Evolutionary conservation across 2,329 filamentous ascomycete species (phyloP).

Genomic region (Metarhizium anisopliae): DNA sequence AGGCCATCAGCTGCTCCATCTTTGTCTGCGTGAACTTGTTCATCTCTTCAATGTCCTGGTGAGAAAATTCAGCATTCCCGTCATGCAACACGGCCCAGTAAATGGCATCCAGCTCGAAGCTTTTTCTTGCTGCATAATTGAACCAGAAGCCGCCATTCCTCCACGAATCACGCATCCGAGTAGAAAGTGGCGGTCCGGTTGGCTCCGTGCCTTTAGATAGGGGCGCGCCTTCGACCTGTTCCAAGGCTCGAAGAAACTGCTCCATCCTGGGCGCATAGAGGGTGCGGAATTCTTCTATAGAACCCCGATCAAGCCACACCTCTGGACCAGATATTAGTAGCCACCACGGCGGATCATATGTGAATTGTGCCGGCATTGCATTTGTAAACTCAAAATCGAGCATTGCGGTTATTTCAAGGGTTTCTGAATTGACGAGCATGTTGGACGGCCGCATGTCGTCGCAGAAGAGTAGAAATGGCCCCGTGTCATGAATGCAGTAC

Average conservation of each 20-base stretch:
- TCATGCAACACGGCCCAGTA: conserved; percentile 22
- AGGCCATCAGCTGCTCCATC: conserved; percentile 20
- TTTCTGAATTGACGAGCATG: conserved; percentile 27
- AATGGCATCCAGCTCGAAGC: conserved; percentile 25
- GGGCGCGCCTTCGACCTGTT: conserved; percentile 16
- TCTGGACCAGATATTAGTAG: conserved; percentile 20
- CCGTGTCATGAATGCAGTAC: conserved; percentile 19
- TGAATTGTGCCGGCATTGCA: conserved; percentile 28
- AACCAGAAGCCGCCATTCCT: conserved; percentile 26
- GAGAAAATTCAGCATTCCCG: conserved; percentile 6
- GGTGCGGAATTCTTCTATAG: conserved; percentile 14
- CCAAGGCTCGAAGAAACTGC: conserved; percentile 26
- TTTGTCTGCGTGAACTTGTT: conserved; percentile 16
- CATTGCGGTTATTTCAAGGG: conserved; percentile 25
- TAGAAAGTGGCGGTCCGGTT: conserved; percentile 9
- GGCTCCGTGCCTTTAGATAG: neutral
- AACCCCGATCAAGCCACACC: conserved; percentile 13
- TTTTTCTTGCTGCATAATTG: conserved; percentile 24
- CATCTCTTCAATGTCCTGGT: conserved; percentile 14
- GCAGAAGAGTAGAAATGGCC: conserved; percentile 29
- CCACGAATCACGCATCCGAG: conserved; percentile 27
- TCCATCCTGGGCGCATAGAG: conserved; percentile 23
- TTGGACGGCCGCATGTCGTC: conserved; percentile 29
- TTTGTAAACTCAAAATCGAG: conserved; percentile 34
- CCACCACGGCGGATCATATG: conserved; percentile 30